phyloP scores from a whole-genome alignment of 306 rosid species.

The Datisca glomerata region DNA sequence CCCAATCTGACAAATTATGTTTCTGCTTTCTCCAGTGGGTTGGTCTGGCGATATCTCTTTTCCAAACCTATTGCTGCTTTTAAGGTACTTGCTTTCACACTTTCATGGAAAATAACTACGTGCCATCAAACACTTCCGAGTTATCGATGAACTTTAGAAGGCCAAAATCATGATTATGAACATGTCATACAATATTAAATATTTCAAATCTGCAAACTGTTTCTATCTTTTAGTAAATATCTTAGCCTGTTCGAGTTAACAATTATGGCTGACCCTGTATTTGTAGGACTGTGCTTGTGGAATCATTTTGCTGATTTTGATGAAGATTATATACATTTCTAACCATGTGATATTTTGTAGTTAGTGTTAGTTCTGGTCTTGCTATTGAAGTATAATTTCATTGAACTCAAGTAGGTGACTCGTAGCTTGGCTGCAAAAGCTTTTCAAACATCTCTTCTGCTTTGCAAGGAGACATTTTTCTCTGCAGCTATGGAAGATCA shows the following conservation, averaged over 20 bases:
- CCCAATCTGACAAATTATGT: conserved; percentile 11
- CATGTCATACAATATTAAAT: too few relatives aligned
- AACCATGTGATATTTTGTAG: background rate
- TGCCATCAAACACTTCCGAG: too few relatives aligned
- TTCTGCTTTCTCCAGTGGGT: conserved; percentile 42
- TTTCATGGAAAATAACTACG: conserved; percentile 12
- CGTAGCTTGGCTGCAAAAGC: conserved; percentile 83
- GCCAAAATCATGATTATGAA: too few relatives aligned
- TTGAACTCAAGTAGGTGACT: conserved; percentile 44
- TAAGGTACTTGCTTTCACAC: conserved; percentile 41
- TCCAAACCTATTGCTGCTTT: conserved; percentile 78
- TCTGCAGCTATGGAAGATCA: conserved; percentile 64
- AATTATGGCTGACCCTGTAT: too few relatives aligned
- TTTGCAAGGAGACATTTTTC: conserved; percentile 88
- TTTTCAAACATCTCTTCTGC: conserved; percentile 69
- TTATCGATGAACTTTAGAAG: too few relatives aligned
- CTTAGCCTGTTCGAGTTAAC: too few relatives aligned
- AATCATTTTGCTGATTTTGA: background rate
- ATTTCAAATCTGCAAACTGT: too few relatives aligned
- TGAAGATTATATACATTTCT: background rate
- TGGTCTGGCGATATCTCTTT: conserved; percentile 75
- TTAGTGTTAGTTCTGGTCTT: background rate
- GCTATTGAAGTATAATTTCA: background rate
- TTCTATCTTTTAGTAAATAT: too few relatives aligned
- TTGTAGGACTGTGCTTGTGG: background rate